These are phyloP conservation scores for Crassisporium funariophilum DNA, from an alignment of 768 basidiomycete species.

Conservation along the genomic window DNA sequence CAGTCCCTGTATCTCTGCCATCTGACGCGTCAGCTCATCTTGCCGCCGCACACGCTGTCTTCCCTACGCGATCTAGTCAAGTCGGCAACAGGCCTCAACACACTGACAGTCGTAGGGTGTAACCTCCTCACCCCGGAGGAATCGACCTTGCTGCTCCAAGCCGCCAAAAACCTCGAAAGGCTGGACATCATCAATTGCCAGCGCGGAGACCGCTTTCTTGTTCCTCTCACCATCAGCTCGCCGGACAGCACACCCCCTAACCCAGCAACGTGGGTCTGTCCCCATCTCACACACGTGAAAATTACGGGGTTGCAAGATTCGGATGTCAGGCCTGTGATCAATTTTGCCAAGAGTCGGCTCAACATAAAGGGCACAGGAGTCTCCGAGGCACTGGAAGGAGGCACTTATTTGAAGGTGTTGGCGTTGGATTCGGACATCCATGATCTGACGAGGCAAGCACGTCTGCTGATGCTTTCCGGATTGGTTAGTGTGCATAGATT, in stretches of 20 bases:
- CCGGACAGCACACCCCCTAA: conserved; percentile 1
- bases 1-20: conserved; percentile 13
- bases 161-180: conserved; percentile 8
- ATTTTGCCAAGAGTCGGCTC: conserved; percentile 15
- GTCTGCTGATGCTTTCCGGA: conserved; percentile 11
- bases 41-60: conserved; percentile 4
- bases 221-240: conserved; percentile 14
- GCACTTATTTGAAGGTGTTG: conserved; percentile 11
- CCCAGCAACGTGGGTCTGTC: conserved; percentile 13
- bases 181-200: conserved; percentile 13
- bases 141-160: conserved; percentile 7
- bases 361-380: background rate
- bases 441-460: conserved; percentile 7
- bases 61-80: conserved; percentile 15
- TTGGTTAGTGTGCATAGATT: conserved; percentile 2
- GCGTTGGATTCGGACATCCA: conserved; percentile 8
- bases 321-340: conserved; percentile 16
- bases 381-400: background rate
- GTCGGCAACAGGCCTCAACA: conserved; percentile 13
- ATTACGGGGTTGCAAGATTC: conserved; percentile 13
- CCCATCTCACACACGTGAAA: conserved; percentile 12
- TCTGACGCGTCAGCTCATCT: conserved; percentile 7
- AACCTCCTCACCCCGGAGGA: conserved; percentile 12
- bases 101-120: conserved; percentile 16
- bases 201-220: conserved; percentile 13